phyloP scores from a whole-genome alignment of 371 early-diverging fungal species.

The Thermomucor indicae-seudaticae region DNA sequence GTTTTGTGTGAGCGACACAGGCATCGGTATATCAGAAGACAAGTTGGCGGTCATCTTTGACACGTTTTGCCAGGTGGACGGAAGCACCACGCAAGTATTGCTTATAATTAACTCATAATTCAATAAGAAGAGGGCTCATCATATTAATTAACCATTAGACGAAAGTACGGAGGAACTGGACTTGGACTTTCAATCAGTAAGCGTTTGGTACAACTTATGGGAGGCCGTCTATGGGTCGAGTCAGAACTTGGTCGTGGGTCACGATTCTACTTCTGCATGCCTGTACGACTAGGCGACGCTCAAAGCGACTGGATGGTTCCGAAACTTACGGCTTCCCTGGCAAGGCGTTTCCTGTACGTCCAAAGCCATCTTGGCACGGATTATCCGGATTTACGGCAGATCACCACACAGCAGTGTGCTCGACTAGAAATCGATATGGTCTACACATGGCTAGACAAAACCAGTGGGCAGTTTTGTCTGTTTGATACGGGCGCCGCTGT shows the following conservation, averaged over 20 bases:
- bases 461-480: not conserved
- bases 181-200: constrained; percentile 80
- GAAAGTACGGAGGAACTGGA: constrained; percentile 51
- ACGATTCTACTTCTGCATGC: constrained; percentile 68
- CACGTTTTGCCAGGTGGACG: constrained; percentile 80
- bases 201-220: constrained; percentile 72
- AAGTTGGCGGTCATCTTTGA: constrained; percentile 74
- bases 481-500: not conserved
- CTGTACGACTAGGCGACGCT: constrained; percentile 21
- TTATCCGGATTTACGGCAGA: constrained; percentile 38
- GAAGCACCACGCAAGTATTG: constrained; percentile 61
- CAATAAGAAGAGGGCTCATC: too few species aligned
- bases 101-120: too few species aligned
- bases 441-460: not conserved
- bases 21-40: constrained; percentile 82
- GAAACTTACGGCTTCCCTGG: too few species aligned
- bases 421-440: constrained; percentile 6
- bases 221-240: constrained; percentile 75
- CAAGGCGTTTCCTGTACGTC: too few species aligned
- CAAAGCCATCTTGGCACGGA: constrained; percentile 20
- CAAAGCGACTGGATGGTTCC: too few species aligned
- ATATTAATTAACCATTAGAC: constrained; percentile 1
- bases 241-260: constrained; percentile 67
- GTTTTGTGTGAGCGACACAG: constrained; percentile 76
- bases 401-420: constrained; percentile 36